Percentiles rank a stretch among this genome's conserved stretches.
phyloP scores from a whole-genome alignment of 805 yeast species.

The Candida tibetensis region DNA sequence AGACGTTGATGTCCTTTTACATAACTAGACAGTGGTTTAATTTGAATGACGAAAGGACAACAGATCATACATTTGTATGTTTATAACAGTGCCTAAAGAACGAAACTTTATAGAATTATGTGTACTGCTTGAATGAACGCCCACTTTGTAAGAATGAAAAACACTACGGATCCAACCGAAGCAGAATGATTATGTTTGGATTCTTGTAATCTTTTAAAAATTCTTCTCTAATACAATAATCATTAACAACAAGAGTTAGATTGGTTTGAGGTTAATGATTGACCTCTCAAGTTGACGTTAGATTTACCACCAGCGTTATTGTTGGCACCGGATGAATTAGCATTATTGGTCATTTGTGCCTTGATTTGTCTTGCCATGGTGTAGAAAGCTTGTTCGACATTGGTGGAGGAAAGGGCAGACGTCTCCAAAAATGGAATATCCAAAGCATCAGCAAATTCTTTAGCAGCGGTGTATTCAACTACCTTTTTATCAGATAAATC shows the following conservation, averaged over 20 bases:
- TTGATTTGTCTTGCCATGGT: constrained; percentile 99
- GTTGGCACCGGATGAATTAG: constrained; percentile 31
- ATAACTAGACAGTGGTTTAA: too few relatives aligned
- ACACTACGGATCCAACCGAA: too few relatives aligned
- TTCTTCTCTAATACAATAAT: too few relatives aligned
- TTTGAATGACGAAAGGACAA: too few relatives aligned
- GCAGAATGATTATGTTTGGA: too few relatives aligned
- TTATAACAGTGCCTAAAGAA: not conserved
- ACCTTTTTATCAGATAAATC: constrained; percentile 91
- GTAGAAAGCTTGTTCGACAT: constrained; percentile 97
- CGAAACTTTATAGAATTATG: not conserved
- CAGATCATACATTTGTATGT: not conserved
- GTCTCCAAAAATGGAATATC: constrained; percentile 96
- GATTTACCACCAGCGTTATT: constrained; percentile 48
- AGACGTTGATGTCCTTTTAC: too few relatives aligned
- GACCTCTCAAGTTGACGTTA: constrained; percentile 72
- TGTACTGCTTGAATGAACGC: not conserved
- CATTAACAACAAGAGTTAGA: constrained; percentile 39
- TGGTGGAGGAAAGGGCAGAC: constrained; percentile 89
- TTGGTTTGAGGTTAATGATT: constrained; percentile 45
- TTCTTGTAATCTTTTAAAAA: too few relatives aligned
- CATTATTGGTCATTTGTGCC: constrained; percentile 81
- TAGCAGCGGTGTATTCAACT: constrained; percentile 93
- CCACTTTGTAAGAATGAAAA: too few relatives aligned
- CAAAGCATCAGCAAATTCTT: constrained; percentile 94